Evolutionary conservation across 2,329 filamentous ascomycete genomes (phyloP).

Genomic region (Colletotrichum graminicola): DNA sequence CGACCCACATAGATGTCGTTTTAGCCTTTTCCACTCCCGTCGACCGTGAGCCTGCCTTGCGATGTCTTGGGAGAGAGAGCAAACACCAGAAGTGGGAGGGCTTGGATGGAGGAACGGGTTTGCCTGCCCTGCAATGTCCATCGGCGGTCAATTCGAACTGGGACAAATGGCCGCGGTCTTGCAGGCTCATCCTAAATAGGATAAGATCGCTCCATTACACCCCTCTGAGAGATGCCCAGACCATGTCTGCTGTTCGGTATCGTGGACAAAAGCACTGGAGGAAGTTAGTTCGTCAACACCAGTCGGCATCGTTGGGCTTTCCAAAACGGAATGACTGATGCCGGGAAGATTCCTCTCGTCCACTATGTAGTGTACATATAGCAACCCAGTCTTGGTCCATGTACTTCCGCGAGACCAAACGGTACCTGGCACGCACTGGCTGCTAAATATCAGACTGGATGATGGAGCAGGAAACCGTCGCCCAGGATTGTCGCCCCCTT

Average conservation of each 20-base stretch:
- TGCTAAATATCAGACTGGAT: background rate
- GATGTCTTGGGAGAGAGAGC: slow-evolving; percentile 4
- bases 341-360: slow-evolving; percentile 1
- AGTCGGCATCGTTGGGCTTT: slow-evolving; percentile 5
- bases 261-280: slow-evolving; percentile 13
- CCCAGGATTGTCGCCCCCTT: background rate
- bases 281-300: slow-evolving; percentile 18
- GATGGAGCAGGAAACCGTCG: background rate
- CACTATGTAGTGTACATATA: background rate
- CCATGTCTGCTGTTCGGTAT: slow-evolving; percentile 31
- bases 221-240: slow-evolving; percentile 35
- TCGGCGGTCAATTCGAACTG: slow-evolving; percentile 32
- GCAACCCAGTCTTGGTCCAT: background rate
- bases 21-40: slow-evolving; percentile 38
- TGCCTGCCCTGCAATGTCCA: slow-evolving; percentile 25
- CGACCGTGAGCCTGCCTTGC: slow-evolving; percentile 19
- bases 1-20: slow-evolving; percentile 33
- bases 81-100: slow-evolving; percentile 22
- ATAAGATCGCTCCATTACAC: slow-evolving; percentile 25
- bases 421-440: background rate
- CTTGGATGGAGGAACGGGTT: slow-evolving; percentile 22
- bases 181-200: slow-evolving; percentile 43
- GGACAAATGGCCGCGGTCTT: slow-evolving; percentile 37
- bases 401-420: background rate
- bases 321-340: slow-evolving; percentile 19